phyloP scores from a whole-genome alignment of 331 rosid genomes.

The Pyracantha coccinea region DNA sequence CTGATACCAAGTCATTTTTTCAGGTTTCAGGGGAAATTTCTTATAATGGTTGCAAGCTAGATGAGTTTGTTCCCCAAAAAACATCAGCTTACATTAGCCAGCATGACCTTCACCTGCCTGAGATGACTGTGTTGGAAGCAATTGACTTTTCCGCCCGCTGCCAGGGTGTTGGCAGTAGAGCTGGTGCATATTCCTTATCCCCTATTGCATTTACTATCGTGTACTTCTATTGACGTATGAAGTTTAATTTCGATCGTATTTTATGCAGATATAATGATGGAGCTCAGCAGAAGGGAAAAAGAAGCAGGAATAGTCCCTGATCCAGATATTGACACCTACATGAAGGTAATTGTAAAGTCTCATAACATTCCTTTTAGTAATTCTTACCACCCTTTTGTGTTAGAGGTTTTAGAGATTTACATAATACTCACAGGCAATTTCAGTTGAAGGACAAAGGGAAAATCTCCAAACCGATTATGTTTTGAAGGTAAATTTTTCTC shows the following conservation, averaged over 20 bases:
- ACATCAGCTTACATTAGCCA: constrained; percentile 32
- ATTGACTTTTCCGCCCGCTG: constrained; percentile 31
- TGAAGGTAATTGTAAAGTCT: constrained; percentile 48
- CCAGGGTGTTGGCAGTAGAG: constrained; percentile 38
- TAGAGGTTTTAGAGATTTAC: not conserved
- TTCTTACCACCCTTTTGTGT: too few species aligned
- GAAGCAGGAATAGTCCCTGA: constrained; percentile 68
- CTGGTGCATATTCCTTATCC: constrained; percentile 27
- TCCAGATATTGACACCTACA: constrained; percentile 74
- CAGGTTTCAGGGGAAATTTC: constrained; percentile 59
- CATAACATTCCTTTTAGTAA: not conserved
- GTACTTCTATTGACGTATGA: not conserved
- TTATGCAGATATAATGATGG: constrained; percentile 43
- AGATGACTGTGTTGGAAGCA: constrained; percentile 39
- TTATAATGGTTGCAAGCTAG: constrained; percentile 56
- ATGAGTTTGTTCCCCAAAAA: constrained; percentile 55
- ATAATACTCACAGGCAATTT: constrained; percentile 48
- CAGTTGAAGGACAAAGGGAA: constrained; percentile 50
- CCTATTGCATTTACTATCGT: not conserved
- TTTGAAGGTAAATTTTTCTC: constrained; percentile 38
- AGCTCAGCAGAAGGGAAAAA: constrained; percentile 56
- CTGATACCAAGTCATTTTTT: not conserved
- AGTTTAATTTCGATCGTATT: not conserved
- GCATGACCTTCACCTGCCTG: constrained; percentile 29
- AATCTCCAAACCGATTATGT: constrained; percentile 67